A percentile compares a stretch with the other conserved stretches of the same genome.
Conservation (phyloP, 345 rosid genomes). For the Brassica rapa region DNA sequence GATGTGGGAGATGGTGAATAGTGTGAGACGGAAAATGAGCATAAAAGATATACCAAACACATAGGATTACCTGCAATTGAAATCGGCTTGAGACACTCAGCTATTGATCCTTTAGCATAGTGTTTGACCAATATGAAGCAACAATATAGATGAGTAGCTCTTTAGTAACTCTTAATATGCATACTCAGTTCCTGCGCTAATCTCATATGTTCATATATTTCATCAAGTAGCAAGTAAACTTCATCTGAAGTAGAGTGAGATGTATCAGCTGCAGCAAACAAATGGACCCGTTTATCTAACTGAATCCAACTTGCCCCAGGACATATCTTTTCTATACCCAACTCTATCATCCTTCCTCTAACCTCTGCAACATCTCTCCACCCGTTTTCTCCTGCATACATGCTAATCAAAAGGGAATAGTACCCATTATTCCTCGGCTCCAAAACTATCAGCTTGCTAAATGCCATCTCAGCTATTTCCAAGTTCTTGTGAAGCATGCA, state of each 20-base stretch:
- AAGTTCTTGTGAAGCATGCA: conserved; percentile 66
- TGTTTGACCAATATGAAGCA: not conserved
- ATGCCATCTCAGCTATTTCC: conserved; percentile 61
- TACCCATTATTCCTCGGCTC: conserved; percentile 70
- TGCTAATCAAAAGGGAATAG: conserved; percentile 54
- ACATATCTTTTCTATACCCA: conserved; percentile 53
- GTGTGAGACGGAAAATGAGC: conserved; percentile 38
- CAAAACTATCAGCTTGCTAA: conserved; percentile 52
- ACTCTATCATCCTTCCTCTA: conserved; percentile 58
- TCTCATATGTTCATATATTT: conserved; percentile 58
- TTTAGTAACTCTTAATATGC: conserved; percentile 23
- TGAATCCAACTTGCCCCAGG: conserved; percentile 79
- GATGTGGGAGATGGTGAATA: conserved; percentile 42
- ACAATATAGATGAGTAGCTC: not conserved
- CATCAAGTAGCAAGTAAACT: conserved; percentile 50
- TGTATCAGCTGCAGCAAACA: conserved; percentile 67
- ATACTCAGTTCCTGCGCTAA: conserved; percentile 39
- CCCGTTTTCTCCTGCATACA: conserved; percentile 64
- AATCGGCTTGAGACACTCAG: conserved; percentile 23
- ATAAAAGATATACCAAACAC: conserved; percentile 35
- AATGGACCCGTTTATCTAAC: conserved; percentile 49
- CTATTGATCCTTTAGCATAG: conserved; percentile 17
- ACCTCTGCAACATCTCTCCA: conserved; percentile 69
- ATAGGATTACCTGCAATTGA: conserved; percentile 33
- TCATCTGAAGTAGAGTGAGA: conserved; percentile 53